Conservation (phyloP, 306 rosid genomes). For the Bauhinia variegata region DNA sequence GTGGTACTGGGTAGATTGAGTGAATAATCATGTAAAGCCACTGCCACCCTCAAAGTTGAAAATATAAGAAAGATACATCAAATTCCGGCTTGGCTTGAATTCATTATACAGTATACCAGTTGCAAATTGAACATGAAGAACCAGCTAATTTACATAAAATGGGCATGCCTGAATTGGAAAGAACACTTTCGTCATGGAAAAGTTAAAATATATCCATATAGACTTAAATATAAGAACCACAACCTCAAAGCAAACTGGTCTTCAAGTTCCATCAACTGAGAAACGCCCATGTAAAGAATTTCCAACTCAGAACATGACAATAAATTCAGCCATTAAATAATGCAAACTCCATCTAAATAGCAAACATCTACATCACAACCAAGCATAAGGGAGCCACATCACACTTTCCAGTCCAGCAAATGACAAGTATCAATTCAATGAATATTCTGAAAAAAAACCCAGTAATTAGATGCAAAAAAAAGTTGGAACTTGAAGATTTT, state of each 20-base stretch:
- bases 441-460: neutral
- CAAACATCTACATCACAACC: neutral
- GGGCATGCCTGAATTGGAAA: neutral
- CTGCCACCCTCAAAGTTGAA: neutral
- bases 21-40: neutral
- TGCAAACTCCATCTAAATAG: slow-evolving; percentile 6
- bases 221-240: slow-evolving; percentile 1
- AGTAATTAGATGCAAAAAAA: neutral
- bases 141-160: neutral
- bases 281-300: neutral
- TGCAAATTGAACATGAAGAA: neutral
- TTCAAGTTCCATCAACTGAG: neutral
- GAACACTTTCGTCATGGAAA: neutral
- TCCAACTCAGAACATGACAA: neutral
- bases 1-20: neutral
- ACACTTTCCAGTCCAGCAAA: neutral
- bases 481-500: neutral
- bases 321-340: slow-evolving; percentile 4
- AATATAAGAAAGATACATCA: neutral
- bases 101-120: neutral
- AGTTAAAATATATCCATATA: neutral
- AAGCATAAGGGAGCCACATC: slow-evolving; percentile 15
- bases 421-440: neutral
- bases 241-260: slow-evolving; percentile 17
- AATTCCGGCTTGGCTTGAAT: neutral